phyloP scores from a whole-genome alignment of 148 eudicot genomes.

The Chenopodium berlandieri region DNA sequence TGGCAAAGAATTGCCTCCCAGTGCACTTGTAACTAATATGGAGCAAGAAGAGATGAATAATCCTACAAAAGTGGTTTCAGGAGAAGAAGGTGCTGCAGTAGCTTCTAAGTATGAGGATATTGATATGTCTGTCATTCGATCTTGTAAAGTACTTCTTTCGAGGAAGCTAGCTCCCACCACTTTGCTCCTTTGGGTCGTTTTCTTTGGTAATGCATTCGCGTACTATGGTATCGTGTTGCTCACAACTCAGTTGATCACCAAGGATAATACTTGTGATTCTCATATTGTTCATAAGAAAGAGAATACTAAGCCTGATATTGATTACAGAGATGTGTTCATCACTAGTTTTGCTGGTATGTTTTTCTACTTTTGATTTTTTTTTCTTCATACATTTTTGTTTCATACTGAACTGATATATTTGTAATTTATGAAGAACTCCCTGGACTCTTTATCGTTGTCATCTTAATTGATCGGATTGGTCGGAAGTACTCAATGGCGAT shows the following conservation, averaged over 20 bases:
- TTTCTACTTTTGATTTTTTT: background rate
- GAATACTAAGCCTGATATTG: background rate
- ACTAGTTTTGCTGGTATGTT: slow-evolving; percentile 76
- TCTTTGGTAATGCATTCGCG: slow-evolving; percentile 72
- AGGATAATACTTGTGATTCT: slow-evolving; percentile 45
- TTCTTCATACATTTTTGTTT: background rate
- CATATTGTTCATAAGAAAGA: slow-evolving; percentile 19
- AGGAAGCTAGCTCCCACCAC: slow-evolving; percentile 52
- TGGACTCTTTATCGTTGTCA: background rate
- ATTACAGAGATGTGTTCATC: slow-evolving; percentile 63
- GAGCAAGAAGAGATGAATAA: background rate
- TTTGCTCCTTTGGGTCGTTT: slow-evolving; percentile 65
- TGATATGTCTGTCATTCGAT: slow-evolving; percentile 24
- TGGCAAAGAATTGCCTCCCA: slow-evolving; percentile 17
- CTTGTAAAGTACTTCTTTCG: slow-evolving; percentile 48
- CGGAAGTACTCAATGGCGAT: slow-evolving; percentile 7
- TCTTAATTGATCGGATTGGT: slow-evolving; percentile 8
- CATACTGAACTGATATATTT: background rate
- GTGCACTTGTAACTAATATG: slow-evolving; percentile 15
- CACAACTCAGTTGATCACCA: slow-evolving; percentile 63
- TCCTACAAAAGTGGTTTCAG: background rate
- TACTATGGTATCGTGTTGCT: slow-evolving; percentile 82
- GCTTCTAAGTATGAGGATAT: slow-evolving; percentile 19
- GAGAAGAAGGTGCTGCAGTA: slow-evolving; percentile 6
- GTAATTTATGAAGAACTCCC: background rate